phyloP scores from a whole-genome alignment of 805 yeast genomes.

The Starmerella tilneyi region DNA sequence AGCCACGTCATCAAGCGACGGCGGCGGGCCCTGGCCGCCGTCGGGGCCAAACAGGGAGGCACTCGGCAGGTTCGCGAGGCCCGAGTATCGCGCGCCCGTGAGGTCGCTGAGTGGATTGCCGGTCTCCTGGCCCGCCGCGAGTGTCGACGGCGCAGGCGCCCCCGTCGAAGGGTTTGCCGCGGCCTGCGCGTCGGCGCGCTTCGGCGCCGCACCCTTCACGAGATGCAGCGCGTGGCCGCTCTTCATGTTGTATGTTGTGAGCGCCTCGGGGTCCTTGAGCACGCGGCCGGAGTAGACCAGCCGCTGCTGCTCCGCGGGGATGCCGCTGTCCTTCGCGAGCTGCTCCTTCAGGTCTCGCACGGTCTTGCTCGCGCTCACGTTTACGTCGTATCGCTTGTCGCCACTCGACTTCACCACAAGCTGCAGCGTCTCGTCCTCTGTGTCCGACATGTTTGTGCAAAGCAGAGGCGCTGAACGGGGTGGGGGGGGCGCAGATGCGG shows the following conservation, averaged over 20 bases:
- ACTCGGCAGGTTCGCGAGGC: conserved; percentile 76
- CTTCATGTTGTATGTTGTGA: conserved; percentile 69
- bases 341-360: conserved; percentile 59
- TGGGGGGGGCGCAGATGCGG: no score
- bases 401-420: conserved; percentile 39
- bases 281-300: conserved; percentile 91
- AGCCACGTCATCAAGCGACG: conserved; percentile 64
- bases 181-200: conserved; percentile 23
- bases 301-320: conserved; percentile 73
- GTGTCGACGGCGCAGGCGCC: conserved; percentile 52
- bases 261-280: conserved; percentile 68
- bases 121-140: conserved; percentile 80
- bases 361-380: conserved; percentile 44
- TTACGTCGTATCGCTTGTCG: conserved; percentile 65
- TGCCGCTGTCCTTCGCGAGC: conserved; percentile 49
- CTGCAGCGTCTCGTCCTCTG: conserved; percentile 11
- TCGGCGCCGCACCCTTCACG: conserved; percentile 50
- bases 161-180: conserved; percentile 27
- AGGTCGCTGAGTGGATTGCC: conserved; percentile 85
- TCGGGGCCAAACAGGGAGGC: conserved; percentile 89
- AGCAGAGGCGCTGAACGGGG: not conserved
- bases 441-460: conserved; percentile 7
- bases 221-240: conserved; percentile 80
- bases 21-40: conserved; percentile 75
- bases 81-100: conserved; percentile 94